Evolutionary conservation across 345 rosid species (phyloP).

Genomic region (Salix koriyanagi): DNA sequence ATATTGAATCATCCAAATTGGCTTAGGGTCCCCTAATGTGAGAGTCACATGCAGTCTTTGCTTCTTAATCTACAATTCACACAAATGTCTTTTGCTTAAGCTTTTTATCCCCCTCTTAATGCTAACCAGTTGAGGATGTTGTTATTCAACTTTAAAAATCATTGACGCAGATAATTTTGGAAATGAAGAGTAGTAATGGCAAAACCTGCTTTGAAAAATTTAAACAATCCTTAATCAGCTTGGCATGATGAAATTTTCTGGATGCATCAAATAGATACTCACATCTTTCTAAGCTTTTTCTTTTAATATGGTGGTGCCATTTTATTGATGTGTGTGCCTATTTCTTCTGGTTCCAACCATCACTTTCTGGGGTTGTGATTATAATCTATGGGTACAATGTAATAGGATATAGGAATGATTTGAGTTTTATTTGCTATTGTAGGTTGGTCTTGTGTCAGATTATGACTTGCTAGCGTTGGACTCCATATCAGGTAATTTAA

Average conservation of each 20-base stretch:
- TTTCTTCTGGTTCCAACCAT: neutral
- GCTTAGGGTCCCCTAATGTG: neutral
- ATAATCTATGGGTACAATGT: neutral
- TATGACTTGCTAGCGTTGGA: slow-evolving; percentile 92
- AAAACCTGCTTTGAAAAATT: neutral
- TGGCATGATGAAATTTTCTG: neutral
- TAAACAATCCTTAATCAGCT: neutral
- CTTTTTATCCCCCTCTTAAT: neutral
- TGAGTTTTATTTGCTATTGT: slow-evolving; percentile 26
- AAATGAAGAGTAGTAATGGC: neutral
- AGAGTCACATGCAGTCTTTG: neutral
- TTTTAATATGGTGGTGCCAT: neutral
- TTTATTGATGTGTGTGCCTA: neutral
- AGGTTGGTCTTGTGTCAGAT: slow-evolving; percentile 98
- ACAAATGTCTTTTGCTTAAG: neutral
- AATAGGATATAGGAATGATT: slow-evolving; percentile 5
- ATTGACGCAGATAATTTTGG: neutral
- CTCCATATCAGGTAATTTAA: slow-evolving; percentile 71
- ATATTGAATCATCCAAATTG: neutral
- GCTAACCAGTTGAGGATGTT: neutral
- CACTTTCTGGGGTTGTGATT: neutral
- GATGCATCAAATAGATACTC: neutral
- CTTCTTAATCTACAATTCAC: neutral
- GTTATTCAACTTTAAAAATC: neutral
- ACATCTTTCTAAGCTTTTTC: neutral